Base-by-base conservation (phyloP, 1,139 yeast genomes). In the Kodamaea plutei region DNA sequence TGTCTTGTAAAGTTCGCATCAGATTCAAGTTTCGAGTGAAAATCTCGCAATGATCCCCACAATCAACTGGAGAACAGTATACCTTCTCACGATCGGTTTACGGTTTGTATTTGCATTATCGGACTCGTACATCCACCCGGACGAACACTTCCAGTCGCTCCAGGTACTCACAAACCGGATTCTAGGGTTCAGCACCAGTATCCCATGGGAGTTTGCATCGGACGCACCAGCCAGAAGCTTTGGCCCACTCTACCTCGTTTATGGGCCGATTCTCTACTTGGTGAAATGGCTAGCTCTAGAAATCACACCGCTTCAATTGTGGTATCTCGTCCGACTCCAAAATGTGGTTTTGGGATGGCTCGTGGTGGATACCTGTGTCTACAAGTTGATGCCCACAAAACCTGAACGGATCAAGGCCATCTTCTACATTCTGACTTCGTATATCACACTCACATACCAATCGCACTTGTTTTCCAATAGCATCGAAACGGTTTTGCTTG, bases 121-220 rank as follows among this genome's bases (percentile, higher is more conserved):
- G 29, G 72, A 83, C 25, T 85, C 96, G 1, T 93, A 93, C 52
- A 79, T 93, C 29, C 99, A 93, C 46, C 98, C 98, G 0, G 99
- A 93, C 63, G 99, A 93, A 58, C 96, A 89, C 54, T 85, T 87
- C 53, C 99, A 93, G 54, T 76, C 82, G 14, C 71, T 93, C 20
- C 95, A 88, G 50, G 79, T 84, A 0, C 51, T 91, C 12, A 68
- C 81, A 4, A 56, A 61, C 43, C 54, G 57, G 21, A 53, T 77
- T 19, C 64, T 73, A 31, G 73, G 72, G 4, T 73, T 66, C 58
- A 58, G 69, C 23, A 72, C 77, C 2, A 68, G 73, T 16, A 50
- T 72, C 2, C 88, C 97, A 0, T 93, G 98, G 99, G 99, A 93
- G 52, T 91, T 85, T 53, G 51, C 65, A 2, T 46, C 61, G 1